These are phyloP conservation scores for Pythium guiyangense DNA, from an alignment of 352 stramenopile genomes.

Conservation along the genomic window DNA sequence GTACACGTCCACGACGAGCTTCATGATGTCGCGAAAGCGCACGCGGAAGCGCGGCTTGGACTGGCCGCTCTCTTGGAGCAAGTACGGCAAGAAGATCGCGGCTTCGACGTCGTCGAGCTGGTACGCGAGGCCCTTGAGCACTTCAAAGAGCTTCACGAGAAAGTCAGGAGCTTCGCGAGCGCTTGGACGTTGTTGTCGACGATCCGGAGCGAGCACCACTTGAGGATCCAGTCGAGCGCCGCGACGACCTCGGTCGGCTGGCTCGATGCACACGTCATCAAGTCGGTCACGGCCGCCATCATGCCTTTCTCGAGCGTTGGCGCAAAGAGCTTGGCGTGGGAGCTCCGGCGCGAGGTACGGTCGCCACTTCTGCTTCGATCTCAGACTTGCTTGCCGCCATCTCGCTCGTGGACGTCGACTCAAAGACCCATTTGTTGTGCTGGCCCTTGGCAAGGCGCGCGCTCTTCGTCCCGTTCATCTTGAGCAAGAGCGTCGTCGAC, in stretches of 20 bases:
- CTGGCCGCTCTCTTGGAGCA: conserved; percentile 82
- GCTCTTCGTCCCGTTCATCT: conserved; percentile 62
- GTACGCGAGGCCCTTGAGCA: conserved; percentile 62
- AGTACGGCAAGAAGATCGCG: conserved; percentile 72
- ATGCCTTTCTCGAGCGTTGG: conserved; percentile 79
- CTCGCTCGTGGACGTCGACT: conserved; percentile 59
- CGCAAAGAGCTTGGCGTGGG: conserved; percentile 76
- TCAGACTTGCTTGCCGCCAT: conserved; percentile 67
- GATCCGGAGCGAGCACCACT: conserved; percentile 82
- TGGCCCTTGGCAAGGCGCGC: conserved; percentile 57
- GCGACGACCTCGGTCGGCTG: conserved; percentile 66
- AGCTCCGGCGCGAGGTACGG: conserved; percentile 63
- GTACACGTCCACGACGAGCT: conserved; percentile 75
- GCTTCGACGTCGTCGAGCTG: conserved; percentile 81
- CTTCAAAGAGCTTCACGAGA: conserved; percentile 75
- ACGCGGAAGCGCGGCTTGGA: conserved; percentile 80
- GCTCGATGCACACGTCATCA: conserved; percentile 57
- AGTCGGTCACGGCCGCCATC: conserved; percentile 68
- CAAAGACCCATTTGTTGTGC: conserved; percentile 85
- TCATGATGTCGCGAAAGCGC: conserved; percentile 84
- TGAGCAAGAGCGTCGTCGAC: conserved; percentile 28
- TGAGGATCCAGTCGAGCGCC: conserved; percentile 74
- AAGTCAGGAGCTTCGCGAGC: conserved; percentile 80
- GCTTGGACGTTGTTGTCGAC: conserved; percentile 89
- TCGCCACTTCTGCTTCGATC: conserved; percentile 74